Percentiles rank a stretch among this genome's conserved stretches.
Conservation (phyloP, 179 eudicot genomes). For the Sideroxylon spinosum region DNA sequence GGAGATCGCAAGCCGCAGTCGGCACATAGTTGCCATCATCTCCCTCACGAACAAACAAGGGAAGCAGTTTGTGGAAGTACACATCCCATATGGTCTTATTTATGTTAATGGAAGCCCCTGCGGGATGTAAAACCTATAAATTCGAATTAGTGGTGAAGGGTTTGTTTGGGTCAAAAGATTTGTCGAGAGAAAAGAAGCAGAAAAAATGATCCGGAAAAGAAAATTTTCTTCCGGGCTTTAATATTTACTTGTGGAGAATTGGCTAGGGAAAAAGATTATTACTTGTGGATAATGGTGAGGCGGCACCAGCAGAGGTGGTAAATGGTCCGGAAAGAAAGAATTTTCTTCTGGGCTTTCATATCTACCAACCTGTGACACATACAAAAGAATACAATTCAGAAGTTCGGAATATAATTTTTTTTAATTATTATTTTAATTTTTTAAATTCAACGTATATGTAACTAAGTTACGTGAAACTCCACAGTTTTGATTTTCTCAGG, state of each 20-base stretch:
- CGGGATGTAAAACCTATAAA: conserved; percentile 52
- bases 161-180: neutral
- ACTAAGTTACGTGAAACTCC: too few species aligned
- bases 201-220: conserved; percentile 46
- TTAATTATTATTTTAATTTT: too few species aligned
- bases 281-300: conserved; percentile 43
- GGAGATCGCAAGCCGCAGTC: conserved; percentile 52
- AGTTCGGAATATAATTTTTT: too few species aligned
- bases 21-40: conserved; percentile 70
- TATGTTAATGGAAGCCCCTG: conserved; percentile 54
- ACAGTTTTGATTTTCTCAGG: too few species aligned
- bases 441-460: too few species aligned
- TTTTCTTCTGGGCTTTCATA: conserved; percentile 75
- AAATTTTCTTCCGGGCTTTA: conserved; percentile 74
- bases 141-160: neutral
- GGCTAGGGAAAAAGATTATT: neutral
- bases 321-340: conserved; percentile 67
- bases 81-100: conserved; percentile 62
- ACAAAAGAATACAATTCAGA: neutral
- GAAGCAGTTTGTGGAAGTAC: conserved; percentile 58
- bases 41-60: conserved; percentile 43
- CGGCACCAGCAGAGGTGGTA: conserved; percentile 41
- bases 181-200: neutral
- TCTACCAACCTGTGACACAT: conserved; percentile 66
- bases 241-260: conserved; percentile 40